phyloP scores from a whole-genome alignment of 352 stramenopile genomes.

The Halophytophthora polymorphica region DNA sequence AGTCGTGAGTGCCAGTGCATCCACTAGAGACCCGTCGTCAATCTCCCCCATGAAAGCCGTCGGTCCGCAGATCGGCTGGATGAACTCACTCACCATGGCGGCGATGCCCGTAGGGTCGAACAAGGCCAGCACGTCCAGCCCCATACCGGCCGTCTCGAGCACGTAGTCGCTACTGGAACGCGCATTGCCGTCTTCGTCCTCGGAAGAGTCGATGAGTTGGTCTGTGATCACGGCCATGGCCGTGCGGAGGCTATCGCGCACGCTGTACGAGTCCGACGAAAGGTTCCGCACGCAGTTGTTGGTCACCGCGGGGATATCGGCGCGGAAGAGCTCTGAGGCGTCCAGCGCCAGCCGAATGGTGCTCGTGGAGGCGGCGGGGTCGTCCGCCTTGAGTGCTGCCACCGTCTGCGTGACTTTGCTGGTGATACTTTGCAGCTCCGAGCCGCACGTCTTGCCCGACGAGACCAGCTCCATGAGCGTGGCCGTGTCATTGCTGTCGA shows the following conservation, averaged over 20 bases:
- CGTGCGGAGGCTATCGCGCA: constrained; percentile 47
- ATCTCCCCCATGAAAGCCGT: constrained; percentile 49
- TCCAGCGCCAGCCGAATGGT: constrained; percentile 33
- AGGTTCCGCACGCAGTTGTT: constrained; percentile 33
- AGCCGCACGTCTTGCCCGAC: constrained; percentile 35
- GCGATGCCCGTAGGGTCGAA: constrained; percentile 56
- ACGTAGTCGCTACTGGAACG: constrained; percentile 37
- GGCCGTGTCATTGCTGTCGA: constrained; percentile 16
- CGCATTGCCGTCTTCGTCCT: constrained; percentile 23
- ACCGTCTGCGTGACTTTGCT: constrained; percentile 34
- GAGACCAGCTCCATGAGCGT: constrained; percentile 32
- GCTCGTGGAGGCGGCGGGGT: constrained; percentile 19
- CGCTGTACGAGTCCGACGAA: constrained; percentile 21
- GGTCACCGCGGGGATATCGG: constrained; percentile 44
- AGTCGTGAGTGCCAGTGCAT: constrained; percentile 34
- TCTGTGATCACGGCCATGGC: constrained; percentile 45
- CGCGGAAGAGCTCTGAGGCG: constrained; percentile 43
- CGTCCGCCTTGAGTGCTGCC: constrained; percentile 34
- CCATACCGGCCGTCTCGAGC: constrained; percentile 38
- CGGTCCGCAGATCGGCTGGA: constrained; percentile 52
- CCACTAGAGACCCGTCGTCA: constrained; percentile 33
- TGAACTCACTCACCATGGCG: constrained; percentile 39
- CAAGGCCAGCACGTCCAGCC: constrained; percentile 44
- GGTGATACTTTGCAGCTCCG: constrained; percentile 34
- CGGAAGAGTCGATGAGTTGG: constrained; percentile 36